Evolutionary conservation across 23 red algal species (phyloP), one percentile per base, ranked within the genome.

Genomic region (Chondrus crispus): DNA sequence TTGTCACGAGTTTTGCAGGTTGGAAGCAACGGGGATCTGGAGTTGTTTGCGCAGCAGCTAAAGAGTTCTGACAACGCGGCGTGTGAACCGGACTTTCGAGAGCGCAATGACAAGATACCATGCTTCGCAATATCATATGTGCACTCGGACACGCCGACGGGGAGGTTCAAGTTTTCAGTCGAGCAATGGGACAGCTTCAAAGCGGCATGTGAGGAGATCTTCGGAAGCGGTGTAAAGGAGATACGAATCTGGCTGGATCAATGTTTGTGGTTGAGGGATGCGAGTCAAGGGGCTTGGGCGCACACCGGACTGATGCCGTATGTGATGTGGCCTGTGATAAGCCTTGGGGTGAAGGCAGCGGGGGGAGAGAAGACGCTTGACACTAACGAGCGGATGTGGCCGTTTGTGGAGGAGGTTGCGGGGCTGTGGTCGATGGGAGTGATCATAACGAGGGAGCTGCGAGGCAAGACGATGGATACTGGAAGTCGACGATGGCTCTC

Each of bases 181-280:
- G 42, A 54, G 9, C 28, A 57, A 3, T 87, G 84, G 84, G 43
- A 87, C 12, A 87, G 74, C 58, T 87, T 87, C 19, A 5, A 74
- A 39, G 29, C 13, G 2, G 84, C 84, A 12, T 53, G 71, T 41
- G 4, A 18, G 64, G 20, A 71, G 22, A 19, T 87, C 6, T 47
- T 35, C 46, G 74, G 58, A 35, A 53, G 63, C 2, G 64, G 64
- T 14, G 32, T 87, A 20, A 10, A 22, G 20, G 39, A 72, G 47
- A 49, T 68, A 46, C 60, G 84, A 20, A n/a, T 87, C n/a, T 87
- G 84, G 84, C 37, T 87, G 16, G 84, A 87, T 55, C 84, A 87
- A 69, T 87, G 84, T 75, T 68, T 87, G 62, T 87, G 84, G 84
- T 36, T 87, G 28, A 41, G 84, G 18, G 84, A 87, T 38, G 62